Evolutionary conservation across 345 rosid species (phyloP).

Genomic region (Arabidopsis suecica): DNA sequence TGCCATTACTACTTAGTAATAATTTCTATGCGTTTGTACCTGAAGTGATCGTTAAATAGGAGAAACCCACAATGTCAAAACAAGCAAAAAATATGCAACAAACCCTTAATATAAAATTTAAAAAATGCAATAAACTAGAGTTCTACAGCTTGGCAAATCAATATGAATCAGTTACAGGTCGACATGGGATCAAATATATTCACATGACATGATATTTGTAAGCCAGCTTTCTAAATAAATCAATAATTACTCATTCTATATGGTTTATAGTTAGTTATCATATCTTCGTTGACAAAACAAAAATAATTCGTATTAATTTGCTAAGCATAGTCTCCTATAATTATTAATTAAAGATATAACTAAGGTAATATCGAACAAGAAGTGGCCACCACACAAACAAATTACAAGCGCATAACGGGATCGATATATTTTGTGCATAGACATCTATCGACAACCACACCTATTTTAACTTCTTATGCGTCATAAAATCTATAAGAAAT

Average conservation of each 20-base stretch:
- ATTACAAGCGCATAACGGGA: too few relatives aligned
- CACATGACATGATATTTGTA: not conserved
- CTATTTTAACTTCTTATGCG: too few relatives aligned
- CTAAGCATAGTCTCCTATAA: too few relatives aligned
- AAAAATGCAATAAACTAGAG: not conserved
- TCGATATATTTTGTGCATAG: too few relatives aligned
- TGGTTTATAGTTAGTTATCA: not conserved
- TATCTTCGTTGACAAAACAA: not conserved
- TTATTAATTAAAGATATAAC: too few relatives aligned
- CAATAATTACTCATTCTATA: not conserved
- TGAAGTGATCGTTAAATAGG: conserved; percentile 12
- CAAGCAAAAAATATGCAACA: not conserved
- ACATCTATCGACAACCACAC: too few relatives aligned
- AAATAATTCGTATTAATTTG: not conserved
- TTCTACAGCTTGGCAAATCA: conserved; percentile 4
- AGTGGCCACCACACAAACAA: too few relatives aligned
- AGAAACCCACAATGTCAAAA: not conserved
- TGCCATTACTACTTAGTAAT: conserved; percentile 16
- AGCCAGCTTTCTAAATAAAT: not conserved
- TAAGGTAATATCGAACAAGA: too few relatives aligned
- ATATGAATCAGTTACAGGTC: not conserved
- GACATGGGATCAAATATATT: conserved; percentile 4
- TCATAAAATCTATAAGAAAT: too few relatives aligned
- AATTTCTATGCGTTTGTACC: not conserved
- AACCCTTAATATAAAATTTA: not conserved